A percentile compares a stretch with the other conserved stretches of the same genome.
phyloP scores from a whole-genome alignment of 805 yeast species.

The Kuraishia capsulata region DNA sequence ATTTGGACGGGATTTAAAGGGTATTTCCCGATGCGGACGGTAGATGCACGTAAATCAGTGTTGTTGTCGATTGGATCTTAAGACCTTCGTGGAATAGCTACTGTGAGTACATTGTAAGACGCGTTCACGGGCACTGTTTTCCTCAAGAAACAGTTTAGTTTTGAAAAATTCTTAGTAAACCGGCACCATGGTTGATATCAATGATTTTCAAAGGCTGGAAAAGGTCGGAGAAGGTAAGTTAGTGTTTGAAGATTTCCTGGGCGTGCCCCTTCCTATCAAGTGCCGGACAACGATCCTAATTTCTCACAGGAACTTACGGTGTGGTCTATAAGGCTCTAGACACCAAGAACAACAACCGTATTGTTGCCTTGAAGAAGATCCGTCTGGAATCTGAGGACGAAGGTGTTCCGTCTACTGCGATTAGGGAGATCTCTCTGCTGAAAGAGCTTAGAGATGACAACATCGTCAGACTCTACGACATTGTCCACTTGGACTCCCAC shows the following conservation, averaged over 20 bases:
- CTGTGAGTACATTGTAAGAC: no score
- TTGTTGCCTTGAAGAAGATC: conserved; percentile 92
- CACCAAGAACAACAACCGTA: conserved; percentile 79
- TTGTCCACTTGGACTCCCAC: conserved; percentile 90
- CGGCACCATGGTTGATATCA: conserved; percentile 68
- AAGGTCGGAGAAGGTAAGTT: conserved; percentile 94
- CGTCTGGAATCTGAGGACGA: conserved; percentile 94
- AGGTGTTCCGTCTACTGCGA: conserved; percentile 98
- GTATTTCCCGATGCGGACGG: background rate
- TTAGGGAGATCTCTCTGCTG: conserved; percentile 87
- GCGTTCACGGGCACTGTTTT: no score
- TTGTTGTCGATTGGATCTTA: no score
- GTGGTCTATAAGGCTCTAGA: conserved; percentile 96
- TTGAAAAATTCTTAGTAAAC: no score
- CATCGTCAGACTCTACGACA: conserved; percentile 85
- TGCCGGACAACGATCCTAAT: background rate
- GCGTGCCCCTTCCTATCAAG: conserved; percentile 1
- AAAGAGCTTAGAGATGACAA: conserved; percentile 92
- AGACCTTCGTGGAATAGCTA: no score
- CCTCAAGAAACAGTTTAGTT: no score
- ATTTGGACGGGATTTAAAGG: background rate
- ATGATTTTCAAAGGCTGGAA: conserved; percentile 89
- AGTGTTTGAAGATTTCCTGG: conserved; percentile 11
- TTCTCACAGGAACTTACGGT: conserved; percentile 71
- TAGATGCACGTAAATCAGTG: no score